Conservation (phyloP, 73 alveolate species). For the Blepharisma stoltei region DNA sequence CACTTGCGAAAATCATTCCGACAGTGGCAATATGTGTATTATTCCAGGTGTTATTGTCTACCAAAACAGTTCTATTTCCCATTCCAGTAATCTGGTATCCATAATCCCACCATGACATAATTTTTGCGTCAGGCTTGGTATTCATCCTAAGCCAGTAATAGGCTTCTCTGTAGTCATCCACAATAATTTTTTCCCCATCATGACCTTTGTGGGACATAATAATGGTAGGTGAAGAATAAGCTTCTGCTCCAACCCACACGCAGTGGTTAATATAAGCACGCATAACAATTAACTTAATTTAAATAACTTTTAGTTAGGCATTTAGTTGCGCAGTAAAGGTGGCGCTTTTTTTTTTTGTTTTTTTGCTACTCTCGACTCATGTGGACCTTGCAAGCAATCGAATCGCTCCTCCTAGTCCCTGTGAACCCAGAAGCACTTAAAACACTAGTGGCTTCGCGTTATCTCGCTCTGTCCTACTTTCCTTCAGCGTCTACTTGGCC, state of each 20-base stretch:
- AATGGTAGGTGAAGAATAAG: constrained; percentile 75
- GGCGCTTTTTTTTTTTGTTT: too few relatives aligned
- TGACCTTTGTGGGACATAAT: constrained; percentile 27
- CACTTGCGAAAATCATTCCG: constrained; percentile 56
- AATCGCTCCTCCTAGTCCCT: too few relatives aligned
- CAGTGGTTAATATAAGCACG: constrained; percentile 87
- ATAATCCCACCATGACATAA: constrained; percentile 95
- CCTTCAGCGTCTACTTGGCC: too few relatives aligned
- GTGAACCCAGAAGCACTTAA: too few relatives aligned
- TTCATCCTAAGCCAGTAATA: constrained; percentile 92
- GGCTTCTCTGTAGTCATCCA: constrained; percentile 95
- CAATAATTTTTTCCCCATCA: constrained; percentile 57
- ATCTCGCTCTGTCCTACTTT: too few relatives aligned
- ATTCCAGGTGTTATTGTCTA: constrained; percentile 91
- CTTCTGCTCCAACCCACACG: constrained; percentile 90
- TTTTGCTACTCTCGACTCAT: too few relatives aligned
- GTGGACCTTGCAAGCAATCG: too few relatives aligned
- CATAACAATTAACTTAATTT: too few relatives aligned
- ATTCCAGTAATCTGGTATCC: constrained; percentile 89
- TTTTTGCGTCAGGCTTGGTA: constrained; percentile 80
- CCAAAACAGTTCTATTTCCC: constrained; percentile 85
- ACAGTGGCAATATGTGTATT: constrained; percentile 91
- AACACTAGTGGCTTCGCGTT: too few relatives aligned
- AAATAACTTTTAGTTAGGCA: too few relatives aligned
- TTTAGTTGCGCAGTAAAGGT: too few relatives aligned